Evolutionary conservation across 306 rosid species (phyloP).

Genomic region (Castanospermum australe): DNA sequence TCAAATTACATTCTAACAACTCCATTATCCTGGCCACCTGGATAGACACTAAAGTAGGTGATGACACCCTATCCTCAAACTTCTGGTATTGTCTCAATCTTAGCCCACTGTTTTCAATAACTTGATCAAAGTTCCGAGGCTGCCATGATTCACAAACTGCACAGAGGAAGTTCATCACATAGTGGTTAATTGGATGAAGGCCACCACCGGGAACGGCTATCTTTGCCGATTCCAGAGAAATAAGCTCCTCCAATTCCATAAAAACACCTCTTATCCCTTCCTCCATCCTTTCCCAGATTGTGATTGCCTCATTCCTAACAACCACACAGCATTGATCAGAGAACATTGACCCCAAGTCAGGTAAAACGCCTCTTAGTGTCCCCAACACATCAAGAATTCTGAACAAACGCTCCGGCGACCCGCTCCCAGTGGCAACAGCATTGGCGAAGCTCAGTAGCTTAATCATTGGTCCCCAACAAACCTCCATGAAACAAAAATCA

Average conservation of each 20-base stretch:
- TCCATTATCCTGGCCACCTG: conserved; percentile 76
- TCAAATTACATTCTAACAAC: conserved; percentile 62
- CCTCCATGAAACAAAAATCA: conserved; percentile 64
- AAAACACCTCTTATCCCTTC: conserved; percentile 55
- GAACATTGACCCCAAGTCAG: conserved; percentile 47
- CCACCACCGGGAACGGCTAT: conserved; percentile 57
- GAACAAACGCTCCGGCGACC: conserved; percentile 59
- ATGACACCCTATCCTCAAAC: not conserved
- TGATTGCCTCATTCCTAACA: conserved; percentile 50
- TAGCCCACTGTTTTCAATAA: conserved; percentile 44
- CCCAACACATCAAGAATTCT: conserved; percentile 55
- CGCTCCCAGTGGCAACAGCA: conserved; percentile 49
- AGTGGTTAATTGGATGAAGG: conserved; percentile 61
- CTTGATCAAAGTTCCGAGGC: conserved; percentile 43
- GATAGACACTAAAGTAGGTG: conserved; percentile 36
- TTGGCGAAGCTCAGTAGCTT: conserved; percentile 61
- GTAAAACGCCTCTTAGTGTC: conserved; percentile 44
- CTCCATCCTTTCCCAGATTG: conserved; percentile 57
- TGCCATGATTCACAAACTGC: conserved; percentile 57
- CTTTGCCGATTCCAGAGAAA: conserved; percentile 50
- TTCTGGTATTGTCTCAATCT: no score
- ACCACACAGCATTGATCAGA: conserved; percentile 49
- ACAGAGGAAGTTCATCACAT: conserved; percentile 62
- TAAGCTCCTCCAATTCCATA: conserved; percentile 63
- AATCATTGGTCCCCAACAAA: conserved; percentile 51